phyloP scores from a whole-genome alignment of 1,284 basidiomycete species.

The Mrakiaceae sp. region DNA sequence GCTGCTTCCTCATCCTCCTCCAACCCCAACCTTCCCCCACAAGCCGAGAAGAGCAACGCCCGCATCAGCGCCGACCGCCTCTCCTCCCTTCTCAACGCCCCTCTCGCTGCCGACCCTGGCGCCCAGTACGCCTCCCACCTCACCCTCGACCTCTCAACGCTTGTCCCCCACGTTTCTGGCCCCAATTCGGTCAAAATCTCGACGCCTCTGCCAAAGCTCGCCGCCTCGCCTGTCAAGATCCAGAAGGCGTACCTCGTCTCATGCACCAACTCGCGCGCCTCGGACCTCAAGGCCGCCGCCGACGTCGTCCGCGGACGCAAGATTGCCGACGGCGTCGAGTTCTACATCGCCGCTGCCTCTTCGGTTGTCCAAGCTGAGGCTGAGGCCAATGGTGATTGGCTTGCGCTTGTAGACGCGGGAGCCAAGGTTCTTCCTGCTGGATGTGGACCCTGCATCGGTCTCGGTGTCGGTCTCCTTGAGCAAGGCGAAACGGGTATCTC shows the following conservation, averaged over 20 bases:
- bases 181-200: slow-evolving; percentile 97
- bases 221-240: slow-evolving; percentile 64
- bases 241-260: slow-evolving; percentile 98
- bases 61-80: slow-evolving; percentile 71
- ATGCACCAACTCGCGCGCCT: slow-evolving; percentile 94
- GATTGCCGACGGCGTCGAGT: slow-evolving; percentile 83
- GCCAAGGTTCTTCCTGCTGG: slow-evolving; percentile 89
- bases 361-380: slow-evolving; percentile 84
- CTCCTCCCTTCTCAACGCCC: slow-evolving; percentile 48
- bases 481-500: slow-evolving; percentile 94
- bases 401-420: slow-evolving; percentile 68
- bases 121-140: slow-evolving; percentile 83
- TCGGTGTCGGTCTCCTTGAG: slow-evolving; percentile 82
- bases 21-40: slow-evolving; percentile 19
- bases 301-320: slow-evolving; percentile 73
- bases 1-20: slow-evolving; percentile 21
- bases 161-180: slow-evolving; percentile 90
- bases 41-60: slow-evolving; percentile 50
- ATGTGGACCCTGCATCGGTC: slow-evolving; percentile 95
- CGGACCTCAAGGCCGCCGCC: slow-evolving; percentile 87
- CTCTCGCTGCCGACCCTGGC: slow-evolving; percentile 58
- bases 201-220: slow-evolving; percentile 73
- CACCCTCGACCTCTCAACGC: slow-evolving; percentile 80
- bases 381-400: slow-evolving; percentile 80
- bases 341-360: slow-evolving; percentile 93